Evolutionary conservation across 2,329 filamentous ascomycete genomes (phyloP), one percentile per base, ranked within the genome.

Genomic region (Tolypocladium album): DNA sequence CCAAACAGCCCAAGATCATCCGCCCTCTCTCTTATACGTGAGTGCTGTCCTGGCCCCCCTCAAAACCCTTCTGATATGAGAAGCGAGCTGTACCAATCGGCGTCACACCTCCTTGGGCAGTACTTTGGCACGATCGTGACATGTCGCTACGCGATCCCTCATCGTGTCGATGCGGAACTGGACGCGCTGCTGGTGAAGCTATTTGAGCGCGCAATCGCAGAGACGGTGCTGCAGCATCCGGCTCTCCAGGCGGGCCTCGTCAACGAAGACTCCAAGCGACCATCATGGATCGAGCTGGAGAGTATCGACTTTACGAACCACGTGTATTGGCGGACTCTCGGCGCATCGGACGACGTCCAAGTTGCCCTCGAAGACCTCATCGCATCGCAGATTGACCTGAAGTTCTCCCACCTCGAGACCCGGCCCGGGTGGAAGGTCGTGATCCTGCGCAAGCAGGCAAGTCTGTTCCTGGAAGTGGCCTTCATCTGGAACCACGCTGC

Each of bases 401-500:
- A 45, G 62, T 58, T 45, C 27, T 17, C 24, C 4, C 40, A 52
- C 34, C 47, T 65, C 15, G 67, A 68, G 42, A 63, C 64, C 1
- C 62, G 57, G 27, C 70, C 69, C 8, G 64, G 62, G 0, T 72
- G 70, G 70, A 65, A 64, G 31, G 17, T 67, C 59, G 62, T 20
- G 56, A 42, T 20, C 17, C 20, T 57, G 24, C 55, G n/a, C 11
- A 39, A 40, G 39, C 38, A 12, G 13, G 17, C 22, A n/a, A 15
- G 31, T 5, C 24, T 53, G 22, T 61, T 59, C 6, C 45, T 71
- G 4, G 67, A 73, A n/a, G 60, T 67, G 17, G 34, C 71, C 13
- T 66, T 72, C 50, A 61, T 61, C 12, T 70, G 64, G 58, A 68
- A 67, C 38, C 71, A 73, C 57, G 58, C 66, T 31, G 62, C 62